A percentile compares a stretch with the other conserved stretches of the same genome.
These are phyloP conservation scores for Nakaseomyces uthaithaninus DNA, from an alignment of 1,139 yeast genomes.

Conservation along the genomic window DNA sequence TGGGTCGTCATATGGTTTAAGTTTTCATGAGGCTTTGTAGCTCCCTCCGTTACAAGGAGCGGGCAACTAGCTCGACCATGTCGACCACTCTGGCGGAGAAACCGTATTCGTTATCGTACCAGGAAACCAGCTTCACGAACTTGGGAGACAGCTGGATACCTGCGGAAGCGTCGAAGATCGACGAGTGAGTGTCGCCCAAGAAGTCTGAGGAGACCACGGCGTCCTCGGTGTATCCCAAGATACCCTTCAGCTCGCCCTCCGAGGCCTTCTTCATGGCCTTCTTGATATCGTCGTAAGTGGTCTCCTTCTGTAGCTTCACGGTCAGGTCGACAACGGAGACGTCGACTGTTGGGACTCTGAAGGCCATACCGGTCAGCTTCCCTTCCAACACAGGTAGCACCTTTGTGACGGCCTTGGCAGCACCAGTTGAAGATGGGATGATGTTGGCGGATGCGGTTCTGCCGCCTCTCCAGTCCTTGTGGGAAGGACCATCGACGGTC, in stretches of 20 bases:
- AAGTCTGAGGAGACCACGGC: conserved; percentile 81
- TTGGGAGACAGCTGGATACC: conserved; percentile 80
- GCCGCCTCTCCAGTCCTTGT: conserved; percentile 95
- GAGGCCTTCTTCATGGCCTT: conserved; percentile 61
- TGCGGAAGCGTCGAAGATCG: conserved; percentile 71
- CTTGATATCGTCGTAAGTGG: conserved; percentile 73
- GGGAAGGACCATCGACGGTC: conserved; percentile 90
- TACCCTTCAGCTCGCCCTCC: conserved; percentile 64
- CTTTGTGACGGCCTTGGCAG: conserved; percentile 88
- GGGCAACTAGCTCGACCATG: conserved; percentile 48
- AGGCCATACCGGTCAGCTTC: conserved; percentile 81
- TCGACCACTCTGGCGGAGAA: conserved; percentile 88
- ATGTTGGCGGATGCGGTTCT: conserved; percentile 88
- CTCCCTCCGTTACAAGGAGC: neutral
- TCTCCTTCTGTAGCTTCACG: conserved; percentile 57
- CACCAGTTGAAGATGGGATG: conserved; percentile 86
- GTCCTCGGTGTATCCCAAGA: conserved; percentile 77
- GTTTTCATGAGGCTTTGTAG: no score
- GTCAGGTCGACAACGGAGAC: conserved; percentile 74
- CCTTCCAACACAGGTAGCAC: conserved; percentile 81
- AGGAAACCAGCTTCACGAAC: conserved; percentile 73
- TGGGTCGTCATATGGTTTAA: no score
- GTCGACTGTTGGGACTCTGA: conserved; percentile 85
- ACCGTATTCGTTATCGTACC: conserved; percentile 89
- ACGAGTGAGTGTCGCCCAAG: conserved; percentile 66